These are phyloP conservation scores for Hypsizygus marmoreus DNA, from an alignment of 768 basidiomycete species.

Conservation along the genomic window DNA sequence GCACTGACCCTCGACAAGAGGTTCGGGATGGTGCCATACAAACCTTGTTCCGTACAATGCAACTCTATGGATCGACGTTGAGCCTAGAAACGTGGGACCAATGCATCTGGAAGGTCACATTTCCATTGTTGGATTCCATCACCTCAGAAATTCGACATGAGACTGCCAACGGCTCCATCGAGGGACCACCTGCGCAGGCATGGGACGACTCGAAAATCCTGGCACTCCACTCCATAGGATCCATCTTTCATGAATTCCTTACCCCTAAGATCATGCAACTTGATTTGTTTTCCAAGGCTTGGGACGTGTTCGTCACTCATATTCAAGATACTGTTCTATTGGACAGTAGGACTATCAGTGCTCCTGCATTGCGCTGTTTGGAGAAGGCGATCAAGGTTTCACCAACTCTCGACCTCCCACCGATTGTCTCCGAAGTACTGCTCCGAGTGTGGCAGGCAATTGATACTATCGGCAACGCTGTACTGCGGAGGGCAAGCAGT, in stretches of 20 bases:
- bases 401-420: slow-evolving; percentile 42
- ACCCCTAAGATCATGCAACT: slow-evolving; percentile 72
- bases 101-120: slow-evolving; percentile 89
- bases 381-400: slow-evolving; percentile 76
- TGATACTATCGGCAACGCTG: slow-evolving; percentile 60
- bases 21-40: slow-evolving; percentile 94
- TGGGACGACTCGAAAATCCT: slow-evolving; percentile 92
- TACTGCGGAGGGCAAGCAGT: slow-evolving; percentile 35
- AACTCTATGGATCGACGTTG: slow-evolving; percentile 88
- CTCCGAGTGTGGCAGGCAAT: slow-evolving; percentile 73
- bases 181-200: slow-evolving; percentile 36
- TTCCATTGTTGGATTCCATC: slow-evolving; percentile 79
- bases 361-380: slow-evolving; percentile 82
- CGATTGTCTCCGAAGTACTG: slow-evolving; percentile 46
- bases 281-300: slow-evolving; percentile 67
- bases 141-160: slow-evolving; percentile 55
- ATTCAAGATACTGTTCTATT: slow-evolving; percentile 70
- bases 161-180: slow-evolving; percentile 20
- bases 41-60: slow-evolving; percentile 91
- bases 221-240: slow-evolving; percentile 80
- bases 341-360: slow-evolving; percentile 70
- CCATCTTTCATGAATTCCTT: slow-evolving; percentile 82
- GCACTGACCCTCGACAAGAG: slow-evolving; percentile 81
- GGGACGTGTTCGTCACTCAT: slow-evolving; percentile 73
- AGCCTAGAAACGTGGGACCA: slow-evolving; percentile 85